Conservation (phyloP, 2,329 filamentous ascomycete species). For the Cladosporium sphaerospermum region DNA sequence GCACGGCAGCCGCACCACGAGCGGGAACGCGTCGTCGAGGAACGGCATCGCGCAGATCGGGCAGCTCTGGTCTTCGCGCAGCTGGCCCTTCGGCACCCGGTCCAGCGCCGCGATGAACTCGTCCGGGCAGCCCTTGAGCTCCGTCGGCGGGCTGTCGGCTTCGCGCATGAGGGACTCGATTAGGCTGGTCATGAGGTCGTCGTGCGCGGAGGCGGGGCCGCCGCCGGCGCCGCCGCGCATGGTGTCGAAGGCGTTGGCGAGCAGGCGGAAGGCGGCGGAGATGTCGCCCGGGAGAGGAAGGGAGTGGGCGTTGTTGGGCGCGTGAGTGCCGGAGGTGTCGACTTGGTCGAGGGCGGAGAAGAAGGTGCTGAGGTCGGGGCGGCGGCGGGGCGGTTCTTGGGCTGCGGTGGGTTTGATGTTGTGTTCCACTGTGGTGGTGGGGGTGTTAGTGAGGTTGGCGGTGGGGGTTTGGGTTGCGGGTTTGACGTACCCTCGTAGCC, state of each 20-base stretch:
- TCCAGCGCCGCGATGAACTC: constrained; percentile 56
- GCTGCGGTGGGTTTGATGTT: constrained; percentile 37
- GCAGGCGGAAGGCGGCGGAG: constrained; percentile 52
- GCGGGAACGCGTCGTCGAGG: constrained; percentile 51
- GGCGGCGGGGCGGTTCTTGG: constrained; percentile 36
- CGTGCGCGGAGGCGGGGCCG: constrained; percentile 12
- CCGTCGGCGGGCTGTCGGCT: constrained; percentile 53
- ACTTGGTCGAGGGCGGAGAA: constrained; percentile 56
- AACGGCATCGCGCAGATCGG: constrained; percentile 58
- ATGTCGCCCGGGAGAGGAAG: constrained; percentile 56
- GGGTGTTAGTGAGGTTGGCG: constrained; percentile 11
- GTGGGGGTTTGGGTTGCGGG: background rate
- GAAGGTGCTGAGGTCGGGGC: constrained; percentile 60
- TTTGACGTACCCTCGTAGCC: constrained; percentile 39
- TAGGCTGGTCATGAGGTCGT: constrained; percentile 48
- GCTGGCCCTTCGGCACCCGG: constrained; percentile 49
- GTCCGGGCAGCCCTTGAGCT: constrained; percentile 56
- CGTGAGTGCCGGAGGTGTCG: constrained; percentile 47
- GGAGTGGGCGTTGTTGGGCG: constrained; percentile 49
- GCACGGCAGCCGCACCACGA: constrained; percentile 57
- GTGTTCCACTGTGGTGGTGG: constrained; percentile 41
- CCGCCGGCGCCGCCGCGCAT: constrained; percentile 40
- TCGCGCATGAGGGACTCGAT: constrained; percentile 49
- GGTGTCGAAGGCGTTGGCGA: constrained; percentile 55
- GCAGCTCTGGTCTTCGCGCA: constrained; percentile 49